These are phyloP conservation scores for Aspergillus sp. DNA, from an alignment of 2,329 filamentous ascomycete species.

Conservation along the genomic window DNA sequence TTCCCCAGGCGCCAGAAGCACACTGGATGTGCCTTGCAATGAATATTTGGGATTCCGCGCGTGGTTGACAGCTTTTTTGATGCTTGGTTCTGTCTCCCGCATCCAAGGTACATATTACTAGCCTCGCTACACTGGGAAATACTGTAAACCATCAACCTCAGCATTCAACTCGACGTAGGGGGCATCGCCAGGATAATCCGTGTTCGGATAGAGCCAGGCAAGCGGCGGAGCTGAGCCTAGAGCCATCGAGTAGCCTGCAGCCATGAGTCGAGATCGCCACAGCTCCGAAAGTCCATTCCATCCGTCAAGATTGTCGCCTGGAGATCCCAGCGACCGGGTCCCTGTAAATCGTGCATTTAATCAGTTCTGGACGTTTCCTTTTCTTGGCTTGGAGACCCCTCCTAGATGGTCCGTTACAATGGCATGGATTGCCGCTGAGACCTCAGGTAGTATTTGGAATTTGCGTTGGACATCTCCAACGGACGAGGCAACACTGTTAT, in stretches of 20 bases:
- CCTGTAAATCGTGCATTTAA: constrained; percentile 16
- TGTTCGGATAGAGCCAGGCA: constrained; percentile 5
- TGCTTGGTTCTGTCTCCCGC: neutral
- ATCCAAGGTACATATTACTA: neutral
- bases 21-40: constrained; percentile 24
- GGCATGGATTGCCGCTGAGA: neutral
- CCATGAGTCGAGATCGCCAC: constrained; percentile 20
- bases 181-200: neutral
- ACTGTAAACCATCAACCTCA: neutral
- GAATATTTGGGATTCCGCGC: constrained; percentile 11
- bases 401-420: constrained; percentile 1
- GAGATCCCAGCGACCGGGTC: constrained; percentile 22
- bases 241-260: constrained; percentile 9
- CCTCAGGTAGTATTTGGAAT: constrained; percentile 20
- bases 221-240: constrained; percentile 8
- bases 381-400: constrained; percentile 1
- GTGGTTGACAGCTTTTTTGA: neutral
- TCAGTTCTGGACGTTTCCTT: constrained; percentile 20
- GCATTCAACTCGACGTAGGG: neutral
- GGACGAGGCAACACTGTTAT: constrained; percentile 7
- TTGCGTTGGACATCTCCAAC: constrained; percentile 16
- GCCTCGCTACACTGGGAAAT: neutral
- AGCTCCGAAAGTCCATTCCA: constrained; percentile 16
- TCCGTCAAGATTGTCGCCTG: constrained; percentile 15
- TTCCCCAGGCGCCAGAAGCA: constrained; percentile 10